Percentiles rank a stretch among this genome's conserved stretches.
Conservation (phyloP, 345 rosid species). For the Carallia brachiata region DNA sequence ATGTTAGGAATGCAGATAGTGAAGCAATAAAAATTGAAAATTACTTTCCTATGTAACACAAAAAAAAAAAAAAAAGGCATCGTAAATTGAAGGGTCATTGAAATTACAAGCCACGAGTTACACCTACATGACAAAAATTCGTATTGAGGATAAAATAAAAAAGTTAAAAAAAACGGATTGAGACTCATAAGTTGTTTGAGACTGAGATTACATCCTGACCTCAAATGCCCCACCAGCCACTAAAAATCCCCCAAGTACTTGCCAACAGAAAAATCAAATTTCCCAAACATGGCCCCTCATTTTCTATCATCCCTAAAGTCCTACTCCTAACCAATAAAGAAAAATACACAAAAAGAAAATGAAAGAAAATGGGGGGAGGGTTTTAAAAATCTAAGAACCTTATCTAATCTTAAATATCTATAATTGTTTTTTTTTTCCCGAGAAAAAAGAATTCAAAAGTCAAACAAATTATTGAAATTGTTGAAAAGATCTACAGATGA, state of each 20-base stretch:
- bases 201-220: neutral
- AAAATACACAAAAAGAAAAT: too few species aligned
- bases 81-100: neutral
- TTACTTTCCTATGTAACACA: too few species aligned
- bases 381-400: neutral
- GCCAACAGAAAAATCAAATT: too few species aligned
- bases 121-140: neutral
- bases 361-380: neutral
- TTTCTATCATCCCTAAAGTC: too few species aligned
- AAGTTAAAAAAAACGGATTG: neutral
- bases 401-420: neutral
- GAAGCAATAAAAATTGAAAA: neutral
- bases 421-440: neutral
- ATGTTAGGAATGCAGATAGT: neutral
- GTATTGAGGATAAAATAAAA: neutral
- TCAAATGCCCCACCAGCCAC: slow-evolving; percentile 1
- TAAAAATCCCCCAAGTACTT: neutral
- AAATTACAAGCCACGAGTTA: neutral
- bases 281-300: too few species aligned
- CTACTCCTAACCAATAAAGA: too few species aligned
- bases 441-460: slow-evolving; percentile 31
- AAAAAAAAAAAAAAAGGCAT: neutral
- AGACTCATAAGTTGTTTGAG: neutral
- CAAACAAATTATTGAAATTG: slow-evolving; percentile 54
- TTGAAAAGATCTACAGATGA: slow-evolving; percentile 54